Evolutionary conservation across 306 rosid genomes (phyloP), one percentile per base, ranked within the genome.

Genomic region (Pachyrhizus erosus): DNA sequence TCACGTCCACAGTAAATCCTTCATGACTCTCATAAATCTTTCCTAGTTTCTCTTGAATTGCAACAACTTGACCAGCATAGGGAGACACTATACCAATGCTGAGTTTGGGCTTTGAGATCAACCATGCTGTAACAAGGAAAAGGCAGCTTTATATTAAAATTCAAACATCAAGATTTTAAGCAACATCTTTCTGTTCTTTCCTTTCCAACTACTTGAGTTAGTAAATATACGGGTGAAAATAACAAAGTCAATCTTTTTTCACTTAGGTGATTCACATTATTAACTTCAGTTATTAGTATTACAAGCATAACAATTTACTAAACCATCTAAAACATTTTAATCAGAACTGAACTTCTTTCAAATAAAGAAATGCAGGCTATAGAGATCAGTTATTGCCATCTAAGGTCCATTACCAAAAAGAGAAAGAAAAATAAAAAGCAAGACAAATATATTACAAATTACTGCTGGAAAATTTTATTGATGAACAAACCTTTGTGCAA

Each of bases 71-170:
- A 11, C 92, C 94, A 17, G 87, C 84, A 77, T 93, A 93, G 2
- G 98, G 97, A 68, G 98, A 91, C 20, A 91, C 84, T 27, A 93
- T 70, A 6, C 94, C 98, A 48, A 93, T 34, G 39, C 88, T 73
- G 2, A 93, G 70, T 17, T 84, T 77, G 26, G 61, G 55, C 51
- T 73, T 66, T 7, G 80, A 77, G 5, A 4, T 68, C 7, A 23
- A 12, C 92, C 92, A 90, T 23, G 18, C 97, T 94, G 81, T 33
- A 57, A 24, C 7, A n/a, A 60, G 0, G 21, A 29, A 65, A 57
- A 68, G 4, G 1, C 3, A 67, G 14, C 61, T 5, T 2, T 0
- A 5, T 14, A 42, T 54, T 24, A n/a, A 7, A 54, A 39, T 40
- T 55, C 49, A 69, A 13, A 27, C 21, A 57, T 39, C 21, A 54